Conservation (phyloP, 805 yeast genomes). For the Cyberlindnera mississippiensis region DNA sequence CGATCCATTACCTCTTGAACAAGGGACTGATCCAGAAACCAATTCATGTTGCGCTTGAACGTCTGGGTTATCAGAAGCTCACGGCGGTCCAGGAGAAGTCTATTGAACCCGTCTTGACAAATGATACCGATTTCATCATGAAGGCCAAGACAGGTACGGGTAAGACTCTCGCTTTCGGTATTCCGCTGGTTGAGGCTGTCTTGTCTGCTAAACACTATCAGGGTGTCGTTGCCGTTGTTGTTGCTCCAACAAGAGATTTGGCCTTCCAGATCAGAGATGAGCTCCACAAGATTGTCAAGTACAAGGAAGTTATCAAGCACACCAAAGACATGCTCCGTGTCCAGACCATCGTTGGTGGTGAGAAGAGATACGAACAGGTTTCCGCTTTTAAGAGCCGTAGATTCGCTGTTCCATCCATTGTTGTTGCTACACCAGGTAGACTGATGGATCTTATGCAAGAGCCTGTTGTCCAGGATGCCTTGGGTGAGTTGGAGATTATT, state of each 20-base stretch:
- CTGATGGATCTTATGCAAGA: slow-evolving; percentile 55
- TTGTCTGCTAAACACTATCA: slow-evolving; percentile 31
- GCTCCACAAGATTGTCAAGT: slow-evolving; percentile 43
- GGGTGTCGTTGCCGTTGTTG: slow-evolving; percentile 57
- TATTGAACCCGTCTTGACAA: slow-evolving; percentile 50
- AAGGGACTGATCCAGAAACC: slow-evolving; percentile 28
- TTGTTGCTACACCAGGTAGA: slow-evolving; percentile 91
- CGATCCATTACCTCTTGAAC: slow-evolving; percentile 26
- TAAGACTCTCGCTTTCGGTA: slow-evolving; percentile 83
- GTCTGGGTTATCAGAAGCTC: slow-evolving; percentile 46
- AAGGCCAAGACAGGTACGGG: slow-evolving; percentile 97
- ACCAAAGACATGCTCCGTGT: slow-evolving; percentile 34
- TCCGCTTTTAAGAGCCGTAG: slow-evolving; percentile 27
- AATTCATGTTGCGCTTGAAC: slow-evolving; percentile 33
- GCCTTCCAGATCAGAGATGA: slow-evolving; percentile 79
- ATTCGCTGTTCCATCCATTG: slow-evolving; percentile 48
- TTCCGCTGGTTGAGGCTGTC: slow-evolving; percentile 68
- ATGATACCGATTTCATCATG: slow-evolving; percentile 66
- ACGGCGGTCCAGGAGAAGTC: slow-evolving; percentile 70
- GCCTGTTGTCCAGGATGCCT: slow-evolving; percentile 40
- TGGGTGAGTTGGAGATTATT: slow-evolving; percentile 54
- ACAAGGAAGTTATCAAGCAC: slow-evolving; percentile 18
- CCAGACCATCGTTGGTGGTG: slow-evolving; percentile 68
- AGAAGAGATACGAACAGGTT: slow-evolving; percentile 37
- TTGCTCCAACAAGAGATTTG: slow-evolving; percentile 89